Evolutionary conservation across 1,139 yeast species (phyloP), one percentile per base, ranked within the genome.

Genomic region (Candida albicans): DNA sequence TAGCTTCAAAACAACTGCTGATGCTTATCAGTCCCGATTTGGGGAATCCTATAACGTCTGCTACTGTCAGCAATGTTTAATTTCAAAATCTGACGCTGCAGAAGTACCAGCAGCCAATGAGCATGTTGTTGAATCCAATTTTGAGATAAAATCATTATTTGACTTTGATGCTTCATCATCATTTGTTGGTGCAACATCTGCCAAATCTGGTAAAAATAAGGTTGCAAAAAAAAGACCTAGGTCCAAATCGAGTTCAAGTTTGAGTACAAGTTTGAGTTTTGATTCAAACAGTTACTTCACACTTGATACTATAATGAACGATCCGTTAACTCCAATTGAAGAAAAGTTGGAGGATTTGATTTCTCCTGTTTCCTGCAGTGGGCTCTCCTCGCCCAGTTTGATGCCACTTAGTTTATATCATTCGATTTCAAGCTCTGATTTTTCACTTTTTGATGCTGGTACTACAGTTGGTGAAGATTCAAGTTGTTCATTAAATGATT

Each of bases 1-100:
- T 13, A 39, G 44, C 10, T 58, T 52, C 37, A 51, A 47, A 28
- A 33, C 18, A 4, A 58, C 64, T 8, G 47, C 53, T 8, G 32
- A 27, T 13, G 22, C 29, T 10, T 40, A 35, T 11, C 24, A 31
- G 8, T 11, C 26, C n/a, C 25, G 13, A 32, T 37, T 31, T 14
- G 31, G 40, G 10, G 40, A 37, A 32, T 25, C 25, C 14, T 37
- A 37, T 14, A 37, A 37, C 14, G 31, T 37, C 15, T 37, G 40
- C 22, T 37, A 37, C 9, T 37, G 40, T 30, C 12, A 31, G 10
- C 35, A 32, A 11, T 37, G 40, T 26, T 14, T 32, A 25, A 12
- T 35, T 37, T 25, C 35, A 14, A 28, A 37, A 11, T 13, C 31
- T 14, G 34, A 8, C 7, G 13, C 35, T 6, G 5, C 13, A 22